Evolutionary conservation across 768 basidiomycete species (phyloP).

Genomic region (Cubamyces sp.): DNA sequence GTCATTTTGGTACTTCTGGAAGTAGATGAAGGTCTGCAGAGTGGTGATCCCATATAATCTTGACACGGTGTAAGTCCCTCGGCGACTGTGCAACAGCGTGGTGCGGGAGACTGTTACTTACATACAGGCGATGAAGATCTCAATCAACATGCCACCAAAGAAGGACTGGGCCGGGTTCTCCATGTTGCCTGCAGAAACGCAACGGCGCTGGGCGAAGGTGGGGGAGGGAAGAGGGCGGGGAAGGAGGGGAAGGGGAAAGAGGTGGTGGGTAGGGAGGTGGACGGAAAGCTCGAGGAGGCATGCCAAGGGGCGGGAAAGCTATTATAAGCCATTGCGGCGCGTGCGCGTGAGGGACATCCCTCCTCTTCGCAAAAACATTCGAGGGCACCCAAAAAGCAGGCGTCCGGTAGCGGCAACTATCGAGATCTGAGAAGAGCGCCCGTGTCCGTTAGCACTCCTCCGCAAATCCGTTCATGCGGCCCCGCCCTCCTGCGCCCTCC

Average conservation of each 20-base stretch:
- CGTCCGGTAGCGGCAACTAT: constrained; percentile 10
- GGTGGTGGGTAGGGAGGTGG: constrained; percentile 1
- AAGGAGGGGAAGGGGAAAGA: not conserved
- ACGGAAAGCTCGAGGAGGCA: constrained; percentile 3
- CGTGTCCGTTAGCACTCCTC: not conserved
- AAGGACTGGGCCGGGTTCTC: constrained; percentile 17
- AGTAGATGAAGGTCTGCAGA: constrained; percentile 21
- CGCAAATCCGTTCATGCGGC: constrained; percentile 11
- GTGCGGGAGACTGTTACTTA: not conserved
- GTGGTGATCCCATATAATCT: constrained; percentile 18
- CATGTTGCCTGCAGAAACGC: constrained; percentile 10
- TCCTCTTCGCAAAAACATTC: constrained; percentile 6
- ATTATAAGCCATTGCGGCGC: not conserved
- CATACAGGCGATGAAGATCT: constrained; percentile 22
- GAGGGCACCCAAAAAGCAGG: not conserved
- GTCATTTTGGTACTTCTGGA: constrained; percentile 16
- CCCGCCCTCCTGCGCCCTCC: not conserved
- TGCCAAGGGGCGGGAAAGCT: not conserved
- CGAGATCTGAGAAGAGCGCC: constrained; percentile 8
- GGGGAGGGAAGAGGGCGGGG: not conserved
- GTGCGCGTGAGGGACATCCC: not conserved
- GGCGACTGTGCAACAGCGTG: not conserved
- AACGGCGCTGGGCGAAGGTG: not conserved
- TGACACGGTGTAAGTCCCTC: not conserved
- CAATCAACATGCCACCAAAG: constrained; percentile 20